Conservation (phyloP, 306 rosid species). For the Inga laurina region DNA sequence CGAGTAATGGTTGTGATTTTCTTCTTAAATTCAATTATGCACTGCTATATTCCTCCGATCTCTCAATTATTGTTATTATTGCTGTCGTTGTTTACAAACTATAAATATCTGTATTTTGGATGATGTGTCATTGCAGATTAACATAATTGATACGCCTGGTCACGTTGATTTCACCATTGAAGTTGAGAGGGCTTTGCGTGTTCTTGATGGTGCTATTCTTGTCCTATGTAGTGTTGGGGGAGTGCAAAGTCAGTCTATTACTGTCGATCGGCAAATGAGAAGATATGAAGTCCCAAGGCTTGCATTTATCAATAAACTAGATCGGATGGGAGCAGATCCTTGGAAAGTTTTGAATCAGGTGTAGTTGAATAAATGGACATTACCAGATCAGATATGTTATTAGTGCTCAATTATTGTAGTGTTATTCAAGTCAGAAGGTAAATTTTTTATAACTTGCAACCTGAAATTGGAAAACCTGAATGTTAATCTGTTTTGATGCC, state of each 20-base stretch:
- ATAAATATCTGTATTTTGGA: constrained; percentile 17
- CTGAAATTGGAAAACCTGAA: neutral
- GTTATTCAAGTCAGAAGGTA: constrained; percentile 6
- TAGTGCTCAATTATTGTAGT: constrained; percentile 2
- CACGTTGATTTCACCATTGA: constrained; percentile 98
- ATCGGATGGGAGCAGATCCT: constrained; percentile 99
- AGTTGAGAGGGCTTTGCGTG: constrained; percentile 98
- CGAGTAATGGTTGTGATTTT: neutral
- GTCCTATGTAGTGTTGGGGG: constrained; percentile 99
- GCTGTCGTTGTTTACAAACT: neutral
- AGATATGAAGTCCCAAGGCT: constrained; percentile 94
- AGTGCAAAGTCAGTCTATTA: constrained; percentile 98
- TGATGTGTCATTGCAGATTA: constrained; percentile 69
- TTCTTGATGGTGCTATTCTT: constrained; percentile 98
- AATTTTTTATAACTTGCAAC: neutral
- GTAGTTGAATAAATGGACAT: constrained; percentile 25
- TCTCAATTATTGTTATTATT: neutral
- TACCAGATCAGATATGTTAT: neutral
- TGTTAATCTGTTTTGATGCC: neutral
- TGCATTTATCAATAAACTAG: constrained; percentile 96
- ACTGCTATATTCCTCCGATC: neutral
- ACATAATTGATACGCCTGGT: constrained; percentile 97
- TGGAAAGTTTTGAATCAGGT: constrained; percentile 99
- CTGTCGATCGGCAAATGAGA: constrained; percentile 98
- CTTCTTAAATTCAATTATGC: neutral